Percentiles rank a stretch among this genome's conserved stretches.
Conservation (phyloP, 139 green algal genomes). For the Chlorella sp. region DNA sequence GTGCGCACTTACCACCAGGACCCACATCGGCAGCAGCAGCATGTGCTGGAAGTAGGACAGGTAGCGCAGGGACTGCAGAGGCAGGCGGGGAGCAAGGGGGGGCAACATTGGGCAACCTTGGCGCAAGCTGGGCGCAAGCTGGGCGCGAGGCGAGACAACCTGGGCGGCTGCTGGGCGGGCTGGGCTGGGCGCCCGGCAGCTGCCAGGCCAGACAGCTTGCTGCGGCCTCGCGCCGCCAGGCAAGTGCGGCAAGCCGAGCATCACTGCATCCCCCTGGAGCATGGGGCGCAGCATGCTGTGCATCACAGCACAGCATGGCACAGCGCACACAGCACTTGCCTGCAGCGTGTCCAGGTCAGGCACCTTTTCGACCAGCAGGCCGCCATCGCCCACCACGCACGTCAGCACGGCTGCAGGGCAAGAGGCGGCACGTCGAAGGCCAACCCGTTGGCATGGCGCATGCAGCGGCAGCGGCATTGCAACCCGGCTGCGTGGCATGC, state of each 20-base stretch:
- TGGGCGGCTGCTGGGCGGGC: no score
- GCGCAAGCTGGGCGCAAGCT: neutral
- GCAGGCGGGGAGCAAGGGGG: neutral
- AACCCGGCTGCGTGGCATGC: no score
- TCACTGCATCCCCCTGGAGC: no score
- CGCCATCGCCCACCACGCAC: constrained; percentile 24
- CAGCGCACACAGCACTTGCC: neutral
- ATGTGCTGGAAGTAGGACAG: constrained; percentile 30
- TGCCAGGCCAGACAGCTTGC: no score
- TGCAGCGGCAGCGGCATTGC: no score
- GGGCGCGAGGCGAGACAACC: neutral
- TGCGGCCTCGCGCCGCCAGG: no score
- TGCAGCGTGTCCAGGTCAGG: constrained; percentile 25
- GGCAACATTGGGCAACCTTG: neutral
- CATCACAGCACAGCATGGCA: no score
- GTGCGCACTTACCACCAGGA: constrained; percentile 9
- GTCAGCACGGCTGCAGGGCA: constrained; percentile 1
- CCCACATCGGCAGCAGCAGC: constrained; percentile 38
- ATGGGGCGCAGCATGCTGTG: no score
- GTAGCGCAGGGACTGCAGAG: constrained; percentile 1
- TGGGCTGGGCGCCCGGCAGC: no score
- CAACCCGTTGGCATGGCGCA: no score
- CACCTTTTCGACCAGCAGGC: constrained; percentile 23
- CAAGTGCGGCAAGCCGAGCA: no score
- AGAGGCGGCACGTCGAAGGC: neutral